A percentile compares a stretch with the other conserved stretches of the same genome.
phyloP scores from a whole-genome alignment of 148 eudicot genomes.

The Rhododendron ovatum region DNA sequence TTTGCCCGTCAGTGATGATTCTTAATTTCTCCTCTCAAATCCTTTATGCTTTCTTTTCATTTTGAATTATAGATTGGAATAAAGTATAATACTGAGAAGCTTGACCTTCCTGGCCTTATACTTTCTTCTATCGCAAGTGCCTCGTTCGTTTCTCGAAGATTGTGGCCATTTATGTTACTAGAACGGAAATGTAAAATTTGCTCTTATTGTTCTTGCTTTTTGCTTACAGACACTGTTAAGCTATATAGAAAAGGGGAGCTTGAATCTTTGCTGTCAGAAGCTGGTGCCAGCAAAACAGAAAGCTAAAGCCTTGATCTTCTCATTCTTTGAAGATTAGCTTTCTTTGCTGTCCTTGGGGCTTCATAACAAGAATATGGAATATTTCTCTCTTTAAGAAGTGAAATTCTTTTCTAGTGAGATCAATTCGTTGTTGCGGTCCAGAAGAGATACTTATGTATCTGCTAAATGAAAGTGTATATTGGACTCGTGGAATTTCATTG shows the following conservation, averaged over 20 bases:
- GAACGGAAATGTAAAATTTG: neutral
- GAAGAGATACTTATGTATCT: neutral
- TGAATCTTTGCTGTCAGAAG: conserved; percentile 64
- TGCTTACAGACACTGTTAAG: conserved; percentile 59
- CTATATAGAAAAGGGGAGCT: conserved; percentile 76
- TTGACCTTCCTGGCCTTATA: neutral
- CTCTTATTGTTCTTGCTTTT: neutral
- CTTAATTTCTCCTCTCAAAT: neutral
- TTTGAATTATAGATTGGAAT: neutral
- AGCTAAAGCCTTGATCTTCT: conserved; percentile 11
- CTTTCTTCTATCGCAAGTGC: neutral
- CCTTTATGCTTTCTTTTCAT: neutral
- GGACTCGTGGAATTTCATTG: neutral
- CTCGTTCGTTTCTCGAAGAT: neutral
- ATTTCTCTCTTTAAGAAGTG: neutral
- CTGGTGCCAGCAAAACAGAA: conserved; percentile 41
- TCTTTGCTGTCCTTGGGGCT: neutral
- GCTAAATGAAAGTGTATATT: neutral
- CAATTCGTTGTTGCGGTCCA: neutral
- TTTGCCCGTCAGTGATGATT: neutral
- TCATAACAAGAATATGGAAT: conserved; percentile 4
- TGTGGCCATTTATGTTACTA: neutral
- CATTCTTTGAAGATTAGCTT: neutral
- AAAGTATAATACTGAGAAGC: neutral
- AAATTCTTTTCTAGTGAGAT: neutral